Evolutionary conservation across 1,284 basidiomycete genomes (phyloP).

Genomic region (Jaminaea rosea): DNA sequence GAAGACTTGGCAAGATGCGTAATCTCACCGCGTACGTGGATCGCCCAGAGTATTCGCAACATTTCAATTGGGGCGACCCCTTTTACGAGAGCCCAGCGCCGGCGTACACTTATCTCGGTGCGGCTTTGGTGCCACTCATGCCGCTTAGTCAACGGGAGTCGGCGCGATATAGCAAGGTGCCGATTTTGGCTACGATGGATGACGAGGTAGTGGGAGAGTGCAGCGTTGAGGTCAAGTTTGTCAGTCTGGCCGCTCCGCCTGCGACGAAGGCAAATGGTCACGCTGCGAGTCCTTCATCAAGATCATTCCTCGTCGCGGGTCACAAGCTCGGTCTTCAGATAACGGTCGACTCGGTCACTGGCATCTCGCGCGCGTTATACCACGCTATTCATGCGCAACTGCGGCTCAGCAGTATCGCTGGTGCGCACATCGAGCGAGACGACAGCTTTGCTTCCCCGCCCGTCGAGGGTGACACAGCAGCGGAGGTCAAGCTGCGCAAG

Average conservation of each 20-base stretch:
- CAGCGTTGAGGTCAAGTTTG: conserved; percentile 29
- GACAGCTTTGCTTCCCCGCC: conserved; percentile 31
- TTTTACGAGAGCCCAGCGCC: conserved; percentile 64
- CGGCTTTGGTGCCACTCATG: conserved; percentile 70
- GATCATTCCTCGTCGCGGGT: conserved; percentile 15
- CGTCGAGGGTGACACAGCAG: conserved; percentile 14
- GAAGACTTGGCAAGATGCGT: conserved; percentile 84
- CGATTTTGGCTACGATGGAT: conserved; percentile 22
- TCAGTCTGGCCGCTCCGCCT: conserved; percentile 16
- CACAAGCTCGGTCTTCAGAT: conserved; percentile 36
- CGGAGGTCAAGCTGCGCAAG: conserved; percentile 20
- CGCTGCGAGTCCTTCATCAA: conserved; percentile 11
- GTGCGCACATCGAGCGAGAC: conserved; percentile 19
- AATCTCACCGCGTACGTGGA: conserved; percentile 86
- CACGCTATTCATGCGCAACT: conserved; percentile 30
- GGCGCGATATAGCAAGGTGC: conserved; percentile 24
- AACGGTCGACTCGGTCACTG: conserved; percentile 24
- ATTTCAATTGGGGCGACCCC: conserved; percentile 84
- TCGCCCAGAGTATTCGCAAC: conserved; percentile 64
- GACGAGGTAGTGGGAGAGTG: conserved; percentile 18
- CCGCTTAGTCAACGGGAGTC: conserved; percentile 62
- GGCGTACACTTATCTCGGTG: conserved; percentile 61
- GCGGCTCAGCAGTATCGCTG: conserved; percentile 30
- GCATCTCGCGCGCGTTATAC: conserved; percentile 16
- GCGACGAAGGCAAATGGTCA: conserved; percentile 1